A percentile compares a stretch with the other conserved stretches of the same genome.
Evolutionary conservation across 805 yeast genomes (phyloP).

Genomic region (Scheffersomyces lignosus): DNA sequence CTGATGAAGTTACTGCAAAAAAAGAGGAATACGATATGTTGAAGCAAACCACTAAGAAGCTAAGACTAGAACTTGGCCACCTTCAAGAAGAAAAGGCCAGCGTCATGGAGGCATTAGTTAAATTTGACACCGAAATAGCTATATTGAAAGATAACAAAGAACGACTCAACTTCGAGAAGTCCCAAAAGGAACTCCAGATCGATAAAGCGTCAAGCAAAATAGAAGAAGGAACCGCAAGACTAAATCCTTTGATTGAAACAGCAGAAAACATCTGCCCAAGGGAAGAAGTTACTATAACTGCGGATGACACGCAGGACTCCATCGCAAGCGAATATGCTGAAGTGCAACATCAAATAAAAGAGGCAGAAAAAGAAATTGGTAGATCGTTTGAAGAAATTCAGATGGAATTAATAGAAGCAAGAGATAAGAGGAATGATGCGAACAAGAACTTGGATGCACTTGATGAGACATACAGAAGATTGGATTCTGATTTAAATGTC

Average conservation of each 20-base stretch:
- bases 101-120: constrained; percentile 10
- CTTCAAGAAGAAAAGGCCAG: constrained; percentile 6
- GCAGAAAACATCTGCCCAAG: constrained; percentile 47
- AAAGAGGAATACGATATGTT: constrained; percentile 5
- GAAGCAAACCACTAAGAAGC: constrained; percentile 8
- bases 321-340: constrained; percentile 50
- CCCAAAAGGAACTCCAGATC: constrained; percentile 9
- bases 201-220: constrained; percentile 9
- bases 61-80: constrained; percentile 4
- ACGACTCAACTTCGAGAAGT: constrained; percentile 11
- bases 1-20: constrained; percentile 17
- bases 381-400: constrained; percentile 57
- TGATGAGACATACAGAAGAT: constrained; percentile 20
- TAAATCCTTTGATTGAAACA: constrained; percentile 15
- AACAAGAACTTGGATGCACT: constrained; percentile 38
- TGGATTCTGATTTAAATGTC: constrained; percentile 29
- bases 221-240: constrained; percentile 9
- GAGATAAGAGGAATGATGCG: constrained; percentile 44
- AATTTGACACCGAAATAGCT: constrained; percentile 15
- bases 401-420: constrained; percentile 44
- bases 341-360: constrained; percentile 47
- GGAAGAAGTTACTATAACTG: constrained; percentile 43
- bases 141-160: constrained; percentile 10
- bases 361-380: constrained; percentile 55
- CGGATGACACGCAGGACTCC: constrained; percentile 44